Evolutionary conservation across 2,329 filamentous ascomycete genomes (phyloP).

Genomic region (Colletotrichum sublineola): DNA sequence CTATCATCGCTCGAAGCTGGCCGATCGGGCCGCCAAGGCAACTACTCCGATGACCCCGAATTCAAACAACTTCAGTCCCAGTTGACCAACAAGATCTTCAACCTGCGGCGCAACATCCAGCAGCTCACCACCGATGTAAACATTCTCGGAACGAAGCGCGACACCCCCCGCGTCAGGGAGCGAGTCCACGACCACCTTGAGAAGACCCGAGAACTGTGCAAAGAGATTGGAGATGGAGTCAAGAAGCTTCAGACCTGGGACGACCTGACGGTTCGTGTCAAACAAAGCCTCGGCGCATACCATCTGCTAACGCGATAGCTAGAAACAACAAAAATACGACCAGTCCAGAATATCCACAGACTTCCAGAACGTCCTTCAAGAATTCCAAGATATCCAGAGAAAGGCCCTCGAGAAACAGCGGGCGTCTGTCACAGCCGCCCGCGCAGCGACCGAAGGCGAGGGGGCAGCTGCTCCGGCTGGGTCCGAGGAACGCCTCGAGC

Average conservation of each 20-base stretch:
- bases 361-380: constrained; percentile 87
- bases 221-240: constrained; percentile 91
- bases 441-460: constrained; percentile 77
- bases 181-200: constrained; percentile 89
- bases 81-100: constrained; percentile 90
- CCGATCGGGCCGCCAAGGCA: constrained; percentile 74
- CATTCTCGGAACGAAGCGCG: constrained; percentile 88
- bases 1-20: constrained; percentile 86
- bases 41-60: constrained; percentile 90
- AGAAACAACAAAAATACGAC: constrained; percentile 97
- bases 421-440: constrained; percentile 85
- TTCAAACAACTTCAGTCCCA: constrained; percentile 87
- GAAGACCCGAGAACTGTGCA: constrained; percentile 88
- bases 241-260: constrained; percentile 93
- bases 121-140: constrained; percentile 87
- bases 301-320: neutral
- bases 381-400: constrained; percentile 94
- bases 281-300: neutral
- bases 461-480: constrained; percentile 46
- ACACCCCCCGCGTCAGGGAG: constrained; percentile 91
- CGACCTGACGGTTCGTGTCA: constrained; percentile 77
- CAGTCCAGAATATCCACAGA: constrained; percentile 95
- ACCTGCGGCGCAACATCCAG: constrained; percentile 88
- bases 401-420: constrained; percentile 93
- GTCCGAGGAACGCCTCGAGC: constrained; percentile 54